Evolutionary conservation across 208 protist genomes (phyloP).

Genomic region (Angomonas ambiguus): DNA sequence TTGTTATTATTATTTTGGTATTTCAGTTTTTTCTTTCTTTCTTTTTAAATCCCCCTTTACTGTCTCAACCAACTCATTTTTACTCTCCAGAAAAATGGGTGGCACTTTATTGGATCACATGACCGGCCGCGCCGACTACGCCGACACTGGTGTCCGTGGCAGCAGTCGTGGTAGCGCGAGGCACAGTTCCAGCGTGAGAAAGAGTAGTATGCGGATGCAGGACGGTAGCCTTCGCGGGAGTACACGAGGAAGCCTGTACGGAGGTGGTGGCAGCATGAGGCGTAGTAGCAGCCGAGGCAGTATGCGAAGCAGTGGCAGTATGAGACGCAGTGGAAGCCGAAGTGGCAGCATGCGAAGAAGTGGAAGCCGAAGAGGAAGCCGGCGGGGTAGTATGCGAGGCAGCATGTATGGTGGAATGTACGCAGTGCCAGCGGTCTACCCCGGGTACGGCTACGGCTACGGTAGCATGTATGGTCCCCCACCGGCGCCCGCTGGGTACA

Average conservation of each 20-base stretch:
- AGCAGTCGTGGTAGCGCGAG: not conserved
- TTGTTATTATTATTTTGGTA: not conserved
- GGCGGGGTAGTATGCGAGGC: not conserved
- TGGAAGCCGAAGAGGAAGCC: not conserved
- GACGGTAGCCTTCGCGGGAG: no score
- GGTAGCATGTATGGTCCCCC: not conserved
- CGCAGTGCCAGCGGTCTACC: no score
- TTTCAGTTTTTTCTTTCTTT: no score
- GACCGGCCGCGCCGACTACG: not conserved
- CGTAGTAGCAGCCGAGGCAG: not conserved
- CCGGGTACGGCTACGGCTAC: no score
- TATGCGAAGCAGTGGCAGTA: not conserved
- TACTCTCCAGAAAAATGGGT: no score
- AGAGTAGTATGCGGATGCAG: not conserved
- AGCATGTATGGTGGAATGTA: slow-evolving; percentile 1
- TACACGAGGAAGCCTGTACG: no score
- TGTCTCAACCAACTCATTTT: no score
- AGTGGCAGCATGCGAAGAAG: not conserved
- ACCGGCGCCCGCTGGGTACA: not conserved
- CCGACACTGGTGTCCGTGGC: no score
- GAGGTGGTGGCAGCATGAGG: not conserved
- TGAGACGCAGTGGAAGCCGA: not conserved
- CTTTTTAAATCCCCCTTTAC: no score
- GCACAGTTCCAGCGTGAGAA: not conserved
- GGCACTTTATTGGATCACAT: not conserved